Evolutionary conservation across 192 early-diverging fungal species (phyloP), one percentile per base, ranked within the genome.

Genomic region (Mortierella alpina): DNA sequence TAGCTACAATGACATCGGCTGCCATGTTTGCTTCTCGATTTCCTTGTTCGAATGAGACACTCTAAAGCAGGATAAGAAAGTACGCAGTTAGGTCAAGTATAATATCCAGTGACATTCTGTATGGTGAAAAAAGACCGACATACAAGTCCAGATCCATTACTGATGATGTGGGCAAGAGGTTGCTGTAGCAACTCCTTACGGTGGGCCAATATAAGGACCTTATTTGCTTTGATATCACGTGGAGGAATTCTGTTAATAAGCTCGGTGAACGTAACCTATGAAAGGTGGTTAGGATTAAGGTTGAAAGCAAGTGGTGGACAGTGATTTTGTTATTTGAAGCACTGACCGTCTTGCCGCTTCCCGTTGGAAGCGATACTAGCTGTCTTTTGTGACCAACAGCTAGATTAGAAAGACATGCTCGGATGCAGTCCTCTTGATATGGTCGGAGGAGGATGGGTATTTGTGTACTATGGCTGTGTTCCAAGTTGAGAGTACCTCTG

Each of bases 101-200:
- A 55, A 18, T 9, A 20, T 17, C n/a, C 8, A 20, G 20, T 8
- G 15, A 8, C n/a, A 55, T 9, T 2, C 22, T 20, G 54, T 20
- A 9, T 55, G 7, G 15, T 15, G 7, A 55, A 55, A 11, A 55
- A 55, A 11, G 15, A n/a, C 22, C n/a, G 31, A 59, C 5, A 41
- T 23, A 59, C 57, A 22, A 40, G 17, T 17, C 57, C 57, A 7
- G 31, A 7, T 17, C 23, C 57, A 7, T 10, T 39, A 12, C 57
- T 31, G 5, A 10, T 7, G 17, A 59, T 92, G 54, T 93, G 91
- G 0, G 54, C 51, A 1, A 84, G 79, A 0, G 96, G 93, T 84
- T 97, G 96, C 54, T 87, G 79, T 7, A 96, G 53, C 23, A 97
- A 84, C 79, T 97, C 96, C 63, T 90, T 85, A 40, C 95, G 87